Evolutionary conservation across 2,329 filamentous ascomycete species (phyloP).

Genomic region (Colletotrichum musicola): DNA sequence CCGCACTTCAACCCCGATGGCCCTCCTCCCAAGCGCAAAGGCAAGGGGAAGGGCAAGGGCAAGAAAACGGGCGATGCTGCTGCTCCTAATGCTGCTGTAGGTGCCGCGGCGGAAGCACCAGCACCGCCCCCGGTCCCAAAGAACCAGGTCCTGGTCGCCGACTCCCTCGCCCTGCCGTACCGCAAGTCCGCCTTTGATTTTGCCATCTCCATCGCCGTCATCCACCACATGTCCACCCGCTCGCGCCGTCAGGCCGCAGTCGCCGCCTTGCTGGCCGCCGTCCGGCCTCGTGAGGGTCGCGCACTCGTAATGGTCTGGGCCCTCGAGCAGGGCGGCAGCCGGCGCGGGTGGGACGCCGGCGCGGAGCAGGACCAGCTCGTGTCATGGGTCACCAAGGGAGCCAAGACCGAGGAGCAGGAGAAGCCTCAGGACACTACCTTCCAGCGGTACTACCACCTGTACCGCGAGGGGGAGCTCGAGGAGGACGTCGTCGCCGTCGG

Average conservation of each 20-base stretch:
- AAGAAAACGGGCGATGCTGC: slow-evolving; percentile 4
- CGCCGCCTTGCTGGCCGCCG: slow-evolving; percentile 74
- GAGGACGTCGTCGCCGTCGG: slow-evolving; percentile 80
- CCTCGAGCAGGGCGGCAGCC: slow-evolving; percentile 87
- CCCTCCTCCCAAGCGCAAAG: slow-evolving; percentile 8
- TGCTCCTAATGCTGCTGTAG: no score
- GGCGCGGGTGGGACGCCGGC: slow-evolving; percentile 88
- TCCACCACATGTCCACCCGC: slow-evolving; percentile 90
- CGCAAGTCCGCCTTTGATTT: slow-evolving; percentile 75
- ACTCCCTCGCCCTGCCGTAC: slow-evolving; percentile 87
- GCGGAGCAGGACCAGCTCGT: slow-evolving; percentile 93
- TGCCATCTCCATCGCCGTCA: slow-evolving; percentile 91
- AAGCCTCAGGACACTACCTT: slow-evolving; percentile 63
- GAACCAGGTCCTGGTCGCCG: slow-evolving; percentile 79
- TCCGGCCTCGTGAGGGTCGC: slow-evolving; percentile 72
- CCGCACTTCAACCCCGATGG: slow-evolving; percentile 24
- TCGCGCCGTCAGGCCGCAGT: slow-evolving; percentile 81
- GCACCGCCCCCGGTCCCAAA: slow-evolving; percentile 6
- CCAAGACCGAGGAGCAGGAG: slow-evolving; percentile 41
- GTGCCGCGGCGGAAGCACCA: neutral
- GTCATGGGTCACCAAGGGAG: slow-evolving; percentile 82
- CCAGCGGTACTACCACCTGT: slow-evolving; percentile 95
- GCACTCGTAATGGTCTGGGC: slow-evolving; percentile 95
- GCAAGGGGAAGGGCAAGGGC: slow-evolving; percentile 34
- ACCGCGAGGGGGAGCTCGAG: slow-evolving; percentile 87